phyloP scores from a whole-genome alignment of 345 rosid genomes.

The Acer campestre region DNA sequence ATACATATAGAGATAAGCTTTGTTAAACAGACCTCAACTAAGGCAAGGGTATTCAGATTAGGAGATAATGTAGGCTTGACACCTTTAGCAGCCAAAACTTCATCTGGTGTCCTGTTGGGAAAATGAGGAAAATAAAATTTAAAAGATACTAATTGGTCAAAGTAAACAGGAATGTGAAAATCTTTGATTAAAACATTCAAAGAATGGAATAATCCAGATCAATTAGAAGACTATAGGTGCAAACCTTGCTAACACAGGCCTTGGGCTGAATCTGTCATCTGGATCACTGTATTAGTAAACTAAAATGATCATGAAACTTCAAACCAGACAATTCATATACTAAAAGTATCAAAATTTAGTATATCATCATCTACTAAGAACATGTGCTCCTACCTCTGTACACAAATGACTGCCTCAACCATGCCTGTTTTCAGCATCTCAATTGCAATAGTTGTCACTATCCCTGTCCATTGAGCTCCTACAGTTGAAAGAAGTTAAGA shows the following conservation, averaged over 20 bases:
- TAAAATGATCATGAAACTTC: background rate
- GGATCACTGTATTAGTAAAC: slow-evolving; percentile 65
- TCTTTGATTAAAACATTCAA: slow-evolving; percentile 6
- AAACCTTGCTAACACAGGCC: slow-evolving; percentile 93
- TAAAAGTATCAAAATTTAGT: background rate
- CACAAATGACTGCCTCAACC: slow-evolving; percentile 97
- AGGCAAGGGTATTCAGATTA: slow-evolving; percentile 83
- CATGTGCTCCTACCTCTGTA: slow-evolving; percentile 65
- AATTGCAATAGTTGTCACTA: slow-evolving; percentile 90
- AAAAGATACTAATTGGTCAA: background rate
- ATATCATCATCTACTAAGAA: slow-evolving; percentile 5
- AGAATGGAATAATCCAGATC: slow-evolving; percentile 7
- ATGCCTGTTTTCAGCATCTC: slow-evolving; percentile 87
- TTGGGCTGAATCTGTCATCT: slow-evolving; percentile 82
- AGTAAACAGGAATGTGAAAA: slow-evolving; percentile 13
- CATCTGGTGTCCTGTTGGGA: slow-evolving; percentile 78
- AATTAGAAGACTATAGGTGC: slow-evolving; percentile 19
- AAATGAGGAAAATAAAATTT: background rate
- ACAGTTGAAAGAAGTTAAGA: slow-evolving; percentile 22
- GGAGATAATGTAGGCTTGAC: slow-evolving; percentile 95
- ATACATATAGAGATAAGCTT: background rate
- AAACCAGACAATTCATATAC: background rate
- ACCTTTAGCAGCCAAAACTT: slow-evolving; percentile 96
- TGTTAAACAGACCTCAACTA: slow-evolving; percentile 67
- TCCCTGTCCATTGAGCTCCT: slow-evolving; percentile 99